Conservation (phyloP, 441 rosid species). For the Eutrema salsugineum region DNA sequence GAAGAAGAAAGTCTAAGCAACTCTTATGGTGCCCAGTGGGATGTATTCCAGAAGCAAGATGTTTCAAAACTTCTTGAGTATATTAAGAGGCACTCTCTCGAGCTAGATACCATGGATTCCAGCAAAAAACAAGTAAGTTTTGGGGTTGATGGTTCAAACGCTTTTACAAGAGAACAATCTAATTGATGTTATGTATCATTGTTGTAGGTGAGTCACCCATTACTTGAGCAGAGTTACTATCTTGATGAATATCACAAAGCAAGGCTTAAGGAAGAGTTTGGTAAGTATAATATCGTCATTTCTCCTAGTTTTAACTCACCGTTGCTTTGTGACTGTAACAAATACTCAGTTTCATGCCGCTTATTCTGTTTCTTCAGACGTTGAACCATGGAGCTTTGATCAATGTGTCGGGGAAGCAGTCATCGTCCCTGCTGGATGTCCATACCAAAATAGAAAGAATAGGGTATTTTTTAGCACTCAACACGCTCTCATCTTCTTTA, state of each 20-base stretch:
- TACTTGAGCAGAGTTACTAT: conserved; percentile 84
- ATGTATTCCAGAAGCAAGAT: conserved; percentile 90
- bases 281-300: conserved; percentile 42
- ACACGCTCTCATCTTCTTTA: neutral
- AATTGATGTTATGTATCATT: conserved; percentile 11
- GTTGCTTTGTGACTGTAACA: neutral
- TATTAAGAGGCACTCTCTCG: conserved; percentile 59
- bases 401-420: conserved; percentile 98
- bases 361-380: conserved; percentile 41
- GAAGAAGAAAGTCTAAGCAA: conserved; percentile 35
- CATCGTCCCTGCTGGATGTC: conserved; percentile 91
- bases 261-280: conserved; percentile 87
- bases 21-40: conserved; percentile 90
- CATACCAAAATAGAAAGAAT: conserved; percentile 81
- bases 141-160: neutral
- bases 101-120: conserved; percentile 44
- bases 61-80: conserved; percentile 81
- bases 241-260: conserved; percentile 69
- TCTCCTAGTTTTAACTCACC: neutral
- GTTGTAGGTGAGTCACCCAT: conserved; percentile 73
- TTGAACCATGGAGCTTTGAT: conserved; percentile 96
- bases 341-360: neutral
- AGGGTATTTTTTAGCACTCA: conserved; percentile 45
- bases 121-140: conserved; percentile 53
- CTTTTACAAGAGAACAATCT: conserved; percentile 10